Percentiles rank a stretch among this genome's conserved stretches.
These are phyloP conservation scores for Phaeotremella fagi DNA, from an alignment of 768 basidiomycete species.

Conservation along the genomic window DNA sequence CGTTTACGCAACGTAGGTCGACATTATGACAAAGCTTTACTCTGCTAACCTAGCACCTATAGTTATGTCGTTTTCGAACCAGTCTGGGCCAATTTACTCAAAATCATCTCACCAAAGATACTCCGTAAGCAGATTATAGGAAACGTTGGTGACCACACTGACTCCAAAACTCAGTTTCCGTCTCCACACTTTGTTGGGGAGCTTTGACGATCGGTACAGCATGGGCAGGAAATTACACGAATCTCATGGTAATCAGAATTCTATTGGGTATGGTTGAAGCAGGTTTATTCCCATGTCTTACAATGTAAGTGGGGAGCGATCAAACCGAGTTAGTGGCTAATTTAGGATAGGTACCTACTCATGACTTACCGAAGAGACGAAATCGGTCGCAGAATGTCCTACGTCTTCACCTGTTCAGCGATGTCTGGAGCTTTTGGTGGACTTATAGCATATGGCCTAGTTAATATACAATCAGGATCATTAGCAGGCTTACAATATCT, in stretches of 20 bases:
- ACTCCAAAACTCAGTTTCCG: constrained; percentile 9
- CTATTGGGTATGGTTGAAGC: constrained; percentile 21
- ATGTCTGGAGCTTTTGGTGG: constrained; percentile 83
- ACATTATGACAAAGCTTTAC: background rate
- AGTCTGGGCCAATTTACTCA: constrained; percentile 18
- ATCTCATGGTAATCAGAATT: constrained; percentile 12
- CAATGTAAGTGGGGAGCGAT: background rate
- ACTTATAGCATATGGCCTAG: constrained; percentile 74
- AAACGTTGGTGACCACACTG: constrained; percentile 4
- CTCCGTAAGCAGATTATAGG: constrained; percentile 13
- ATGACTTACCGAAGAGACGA: constrained; percentile 26
- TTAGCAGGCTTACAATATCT: constrained; percentile 32
- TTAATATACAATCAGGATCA: constrained; percentile 54
- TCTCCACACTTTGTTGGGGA: constrained; percentile 12
- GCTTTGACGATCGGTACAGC: constrained; percentile 9
- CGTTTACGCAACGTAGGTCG: constrained; percentile 56
- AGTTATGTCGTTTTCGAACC: constrained; percentile 45
- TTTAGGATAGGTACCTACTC: constrained; percentile 14
- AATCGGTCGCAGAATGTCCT: constrained; percentile 50
- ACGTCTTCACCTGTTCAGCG: constrained; percentile 80
- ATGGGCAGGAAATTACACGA: constrained; percentile 5
- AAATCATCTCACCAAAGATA: constrained; percentile 59
- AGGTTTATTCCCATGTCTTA: constrained; percentile 17
- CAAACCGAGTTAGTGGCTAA: too few species aligned
- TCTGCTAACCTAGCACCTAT: constrained; percentile 63